Evolutionary conservation across 257 asterid species (phyloP).

Genomic region (Solanum virginianum): DNA sequence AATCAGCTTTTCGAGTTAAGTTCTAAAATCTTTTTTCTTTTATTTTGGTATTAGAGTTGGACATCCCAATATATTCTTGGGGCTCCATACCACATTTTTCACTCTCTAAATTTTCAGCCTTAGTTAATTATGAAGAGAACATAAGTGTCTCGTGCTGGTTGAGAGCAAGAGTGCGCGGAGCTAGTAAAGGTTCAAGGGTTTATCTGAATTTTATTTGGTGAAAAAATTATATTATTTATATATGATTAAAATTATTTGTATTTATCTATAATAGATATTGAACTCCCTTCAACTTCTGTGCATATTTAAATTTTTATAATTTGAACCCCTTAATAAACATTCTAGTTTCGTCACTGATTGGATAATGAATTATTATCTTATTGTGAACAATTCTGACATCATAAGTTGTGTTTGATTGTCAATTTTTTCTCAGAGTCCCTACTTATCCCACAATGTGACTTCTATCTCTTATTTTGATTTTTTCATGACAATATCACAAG

Average conservation of each 20-base stretch:
- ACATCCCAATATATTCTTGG: not conserved
- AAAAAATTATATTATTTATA: too few species aligned
- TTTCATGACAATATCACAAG: not conserved
- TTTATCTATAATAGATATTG: too few species aligned
- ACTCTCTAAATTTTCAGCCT: not conserved
- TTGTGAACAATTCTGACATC: not conserved
- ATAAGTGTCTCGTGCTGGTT: too few species aligned
- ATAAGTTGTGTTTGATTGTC: not conserved
- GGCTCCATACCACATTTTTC: not conserved
- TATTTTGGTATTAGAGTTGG: not conserved
- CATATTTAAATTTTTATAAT: too few species aligned
- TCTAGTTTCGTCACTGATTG: not conserved
- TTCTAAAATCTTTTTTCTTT: not conserved
- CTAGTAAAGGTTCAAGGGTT: too few species aligned
- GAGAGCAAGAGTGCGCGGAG: too few species aligned
- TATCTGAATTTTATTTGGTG: too few species aligned
- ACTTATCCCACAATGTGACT: not conserved
- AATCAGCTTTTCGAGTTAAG: not conserved
- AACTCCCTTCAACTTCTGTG: too few species aligned
- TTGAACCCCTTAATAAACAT: too few species aligned
- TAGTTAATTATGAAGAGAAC: not conserved
- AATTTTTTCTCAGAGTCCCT: not conserved
- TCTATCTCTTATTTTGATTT: not conserved
- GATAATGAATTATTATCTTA: not conserved
- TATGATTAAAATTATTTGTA: too few species aligned